Evolutionary conservation across 371 early-diverging fungal genomes (phyloP), one percentile per base, ranked within the genome.

Genomic region (Choanephora cucurbitarum): DNA sequence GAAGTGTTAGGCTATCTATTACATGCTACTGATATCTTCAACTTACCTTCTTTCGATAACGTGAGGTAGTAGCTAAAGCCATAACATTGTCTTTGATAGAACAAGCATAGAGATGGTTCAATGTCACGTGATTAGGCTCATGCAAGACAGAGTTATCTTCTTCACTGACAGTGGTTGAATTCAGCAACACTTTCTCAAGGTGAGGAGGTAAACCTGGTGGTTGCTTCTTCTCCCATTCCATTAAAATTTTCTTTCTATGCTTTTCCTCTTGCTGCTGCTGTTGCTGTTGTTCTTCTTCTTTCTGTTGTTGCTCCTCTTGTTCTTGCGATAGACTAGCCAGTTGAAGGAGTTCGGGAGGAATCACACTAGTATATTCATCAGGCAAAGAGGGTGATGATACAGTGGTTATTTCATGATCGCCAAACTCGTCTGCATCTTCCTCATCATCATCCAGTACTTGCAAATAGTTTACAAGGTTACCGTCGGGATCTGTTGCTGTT

Each of bases 91-190:
- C 96, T 55, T 93, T 85, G 45, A 98, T 97, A 3, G 93, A 91
- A 60, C 93, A 94, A 5, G 98, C 96, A 67, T 96, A 96, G 46
- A 98, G 67, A 69, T 98, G 98, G 61, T 97, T 96, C 51, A 98
- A 70, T 15, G 89, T 91, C 15, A 96, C 98, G 60, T 95, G 95
- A 60, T 93, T 91, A 15, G 98, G 97, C 34, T 91, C 89, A 0
- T 93, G 91, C 22, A 98, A 65, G 1, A 88, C 76, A 24, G 82
- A 75, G 57, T 88, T 87, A 60, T 96, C 97, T 53, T 90, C 87
- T 58, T 91, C 82, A 22, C 78, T 79, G 11, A 81, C 66, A 8
- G 82, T 71, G 28, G 77, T 75, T 37, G 80, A 85, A 69, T 97
- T 96, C 32, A 96, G 71, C 48, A 96, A 68, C 9, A 96, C 96